Percentiles rank a stretch among this genome's conserved stretches.
Evolutionary conservation across 169 alveolate genomes (phyloP).

Genomic region (Plasmodium inui): DNA sequence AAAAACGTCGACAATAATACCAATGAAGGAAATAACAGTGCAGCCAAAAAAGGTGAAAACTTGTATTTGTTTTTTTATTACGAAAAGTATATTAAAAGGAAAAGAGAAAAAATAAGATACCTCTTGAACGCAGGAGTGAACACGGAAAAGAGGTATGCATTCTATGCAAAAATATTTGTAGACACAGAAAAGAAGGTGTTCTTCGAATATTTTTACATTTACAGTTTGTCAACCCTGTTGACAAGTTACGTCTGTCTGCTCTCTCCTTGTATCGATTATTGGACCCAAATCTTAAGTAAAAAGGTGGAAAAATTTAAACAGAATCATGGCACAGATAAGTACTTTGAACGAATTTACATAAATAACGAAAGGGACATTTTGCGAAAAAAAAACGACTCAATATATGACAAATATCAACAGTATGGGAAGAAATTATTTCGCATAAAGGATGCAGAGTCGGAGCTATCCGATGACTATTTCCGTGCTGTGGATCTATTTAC

Average conservation of each 20-base stretch:
- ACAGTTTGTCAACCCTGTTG: conserved; percentile 52
- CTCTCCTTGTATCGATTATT: conserved; percentile 56
- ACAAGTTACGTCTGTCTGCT: conserved; percentile 61
- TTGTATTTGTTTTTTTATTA: conserved; percentile 70
- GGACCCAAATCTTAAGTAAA: conserved; percentile 35
- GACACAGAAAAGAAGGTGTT: conserved; percentile 57
- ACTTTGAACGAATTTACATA: conserved; percentile 40
- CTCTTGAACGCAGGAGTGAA: conserved; percentile 34
- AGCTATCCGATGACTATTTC: conserved; percentile 60
- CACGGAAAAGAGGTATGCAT: conserved; percentile 67
- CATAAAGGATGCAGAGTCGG: conserved; percentile 61
- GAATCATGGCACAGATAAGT: conserved; percentile 45
- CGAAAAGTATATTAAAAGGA: conserved; percentile 70
- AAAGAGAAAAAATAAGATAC: conserved; percentile 48
- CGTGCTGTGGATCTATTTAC: conserved; percentile 61
- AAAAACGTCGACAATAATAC: not conserved
- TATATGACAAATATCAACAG: conserved; percentile 76
- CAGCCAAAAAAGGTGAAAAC: conserved; percentile 48
- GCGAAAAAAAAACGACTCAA: conserved; percentile 74
- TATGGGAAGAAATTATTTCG: conserved; percentile 10
- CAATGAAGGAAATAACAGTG: not conserved
- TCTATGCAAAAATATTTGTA: conserved; percentile 64
- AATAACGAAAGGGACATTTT: conserved; percentile 24
- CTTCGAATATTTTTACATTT: conserved; percentile 71
- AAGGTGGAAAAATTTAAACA: conserved; percentile 64